Conservation (phyloP, 2,329 filamentous ascomycete species). For the Ophiosphaerella herpotricha region DNA sequence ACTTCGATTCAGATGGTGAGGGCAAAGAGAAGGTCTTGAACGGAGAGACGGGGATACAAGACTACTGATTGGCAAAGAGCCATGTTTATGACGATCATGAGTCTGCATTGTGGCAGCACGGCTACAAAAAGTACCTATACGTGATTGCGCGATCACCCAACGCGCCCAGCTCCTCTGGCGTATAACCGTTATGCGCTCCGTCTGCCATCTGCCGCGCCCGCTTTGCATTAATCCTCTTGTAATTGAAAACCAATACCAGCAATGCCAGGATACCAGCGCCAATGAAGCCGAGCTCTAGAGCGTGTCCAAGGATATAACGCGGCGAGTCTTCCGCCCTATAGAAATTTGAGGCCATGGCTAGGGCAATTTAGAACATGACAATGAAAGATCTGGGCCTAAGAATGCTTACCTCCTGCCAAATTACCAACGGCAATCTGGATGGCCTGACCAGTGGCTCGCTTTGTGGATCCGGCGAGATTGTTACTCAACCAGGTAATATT, state of each 20-base stretch:
- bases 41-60: constrained; percentile 56
- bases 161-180: constrained; percentile 59
- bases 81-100: too few relatives aligned
- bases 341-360: constrained; percentile 73
- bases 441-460: constrained; percentile 55
- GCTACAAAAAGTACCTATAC: constrained; percentile 64
- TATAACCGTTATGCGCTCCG: constrained; percentile 48
- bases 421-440: constrained; percentile 58
- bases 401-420: constrained; percentile 38
- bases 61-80: constrained; percentile 42
- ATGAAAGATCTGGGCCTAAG: background rate
- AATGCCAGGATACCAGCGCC: constrained; percentile 52
- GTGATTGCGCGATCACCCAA: constrained; percentile 66
- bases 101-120: too few relatives aligned
- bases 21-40: constrained; percentile 42
- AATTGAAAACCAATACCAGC: constrained; percentile 54
- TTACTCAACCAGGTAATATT: constrained; percentile 59
- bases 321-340: constrained; percentile 61
- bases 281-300: constrained; percentile 57
- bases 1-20: constrained; percentile 61
- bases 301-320: constrained; percentile 57
- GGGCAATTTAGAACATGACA: constrained; percentile 9
- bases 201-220: constrained; percentile 48
- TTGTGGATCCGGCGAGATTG: constrained; percentile 59
- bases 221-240: constrained; percentile 63